These are phyloP conservation scores for Polytrichum commune DNA, from an alignment of 225 moss, liverwort and hornwort genomes.

Conservation along the genomic window DNA sequence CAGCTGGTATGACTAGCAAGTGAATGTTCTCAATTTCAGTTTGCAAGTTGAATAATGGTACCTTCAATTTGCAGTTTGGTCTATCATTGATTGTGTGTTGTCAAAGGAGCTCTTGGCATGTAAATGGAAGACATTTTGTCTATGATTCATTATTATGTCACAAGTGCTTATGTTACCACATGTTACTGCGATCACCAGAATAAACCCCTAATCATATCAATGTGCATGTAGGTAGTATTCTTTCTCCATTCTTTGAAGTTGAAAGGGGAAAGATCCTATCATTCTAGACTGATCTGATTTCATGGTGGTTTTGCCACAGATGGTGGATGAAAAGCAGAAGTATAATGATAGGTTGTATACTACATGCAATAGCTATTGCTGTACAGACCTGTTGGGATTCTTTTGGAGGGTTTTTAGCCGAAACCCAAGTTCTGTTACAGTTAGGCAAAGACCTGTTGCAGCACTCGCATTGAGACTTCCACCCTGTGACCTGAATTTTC, in stretches of 20 bases:
- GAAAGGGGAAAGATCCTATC: background rate
- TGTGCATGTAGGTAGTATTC: too few relatives aligned
- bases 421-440: constrained; percentile 25
- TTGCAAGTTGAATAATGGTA: too few relatives aligned
- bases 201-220: too few relatives aligned
- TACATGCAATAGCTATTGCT: constrained; percentile 36
- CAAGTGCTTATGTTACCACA: too few relatives aligned
- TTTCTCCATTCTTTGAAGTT: background rate
- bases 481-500: constrained; percentile 13
- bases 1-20: background rate
- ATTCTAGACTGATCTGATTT: background rate
- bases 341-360: constrained; percentile 43
- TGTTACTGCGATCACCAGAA: too few relatives aligned
- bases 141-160: too few relatives aligned
- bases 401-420: constrained; percentile 24
- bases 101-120: too few relatives aligned
- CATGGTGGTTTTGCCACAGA: background rate
- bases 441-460: constrained; percentile 34
- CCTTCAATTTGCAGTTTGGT: too few relatives aligned
- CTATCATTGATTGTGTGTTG: too few relatives aligned
- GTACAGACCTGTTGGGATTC: constrained; percentile 33
- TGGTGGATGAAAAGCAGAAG: constrained; percentile 5
- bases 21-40: too few relatives aligned
- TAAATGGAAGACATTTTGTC: too few relatives aligned
- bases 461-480: constrained; percentile 19